These are phyloP conservation scores for Globisporangium orthogonon DNA, from an alignment of 352 stramenopile species.

Conservation along the genomic window DNA sequence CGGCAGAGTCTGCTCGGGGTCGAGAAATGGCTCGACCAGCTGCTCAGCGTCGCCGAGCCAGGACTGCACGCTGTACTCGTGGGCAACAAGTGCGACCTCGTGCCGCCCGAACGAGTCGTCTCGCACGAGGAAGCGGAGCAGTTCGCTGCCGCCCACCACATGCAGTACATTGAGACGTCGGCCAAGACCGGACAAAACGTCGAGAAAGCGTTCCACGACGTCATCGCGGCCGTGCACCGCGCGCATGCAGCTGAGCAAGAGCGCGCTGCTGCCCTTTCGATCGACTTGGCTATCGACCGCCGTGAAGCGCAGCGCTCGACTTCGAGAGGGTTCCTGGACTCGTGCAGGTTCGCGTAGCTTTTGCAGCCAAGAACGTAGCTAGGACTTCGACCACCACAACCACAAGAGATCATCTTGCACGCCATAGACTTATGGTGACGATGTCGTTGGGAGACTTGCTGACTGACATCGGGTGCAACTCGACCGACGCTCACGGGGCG, in stretches of 20 bases:
- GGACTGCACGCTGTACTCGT: constrained; percentile 62
- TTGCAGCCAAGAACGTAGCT: neutral
- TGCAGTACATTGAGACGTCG: constrained; percentile 79
- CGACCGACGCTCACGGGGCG: too few relatives aligned
- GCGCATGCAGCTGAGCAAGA: constrained; percentile 26
- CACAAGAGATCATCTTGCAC: too few relatives aligned
- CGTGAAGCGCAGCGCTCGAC: neutral
- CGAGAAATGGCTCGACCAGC: constrained; percentile 64
- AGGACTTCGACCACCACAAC: too few relatives aligned
- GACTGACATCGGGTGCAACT: too few relatives aligned
- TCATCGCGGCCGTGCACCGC: constrained; percentile 53
- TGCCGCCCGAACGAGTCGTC: constrained; percentile 32
- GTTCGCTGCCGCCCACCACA: constrained; percentile 60
- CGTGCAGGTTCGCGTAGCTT: neutral
- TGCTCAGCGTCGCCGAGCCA: constrained; percentile 67
- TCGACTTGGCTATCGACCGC: constrained; percentile 23
- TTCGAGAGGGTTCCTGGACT: neutral
- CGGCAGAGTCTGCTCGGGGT: constrained; percentile 43
- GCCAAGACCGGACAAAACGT: constrained; percentile 71
- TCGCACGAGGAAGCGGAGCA: constrained; percentile 52
- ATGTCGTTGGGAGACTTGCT: too few relatives aligned
- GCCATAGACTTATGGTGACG: too few relatives aligned
- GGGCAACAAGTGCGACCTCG: constrained; percentile 72
- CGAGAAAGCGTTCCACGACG: constrained; percentile 42
- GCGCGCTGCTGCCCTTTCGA: constrained; percentile 10